Evolutionary conservation across 352 stramenopile species (phyloP), one percentile per base, ranked within the genome.

Genomic region (Phytophthora vignae): DNA sequence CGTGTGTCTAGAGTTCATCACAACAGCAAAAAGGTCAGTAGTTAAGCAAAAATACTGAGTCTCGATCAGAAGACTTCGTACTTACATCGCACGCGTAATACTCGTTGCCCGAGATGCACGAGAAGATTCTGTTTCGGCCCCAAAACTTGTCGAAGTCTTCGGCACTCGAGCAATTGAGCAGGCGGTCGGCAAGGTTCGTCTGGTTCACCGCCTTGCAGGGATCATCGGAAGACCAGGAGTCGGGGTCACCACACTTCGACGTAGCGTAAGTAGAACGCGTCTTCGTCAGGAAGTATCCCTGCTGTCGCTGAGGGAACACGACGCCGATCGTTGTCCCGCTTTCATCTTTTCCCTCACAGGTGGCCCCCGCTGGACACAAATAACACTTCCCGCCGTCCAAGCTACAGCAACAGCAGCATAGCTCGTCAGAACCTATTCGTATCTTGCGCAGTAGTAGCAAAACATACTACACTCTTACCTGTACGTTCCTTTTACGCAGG

Each of bases 51-150:
- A 53, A 29, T 14, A 17, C 19, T 29, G 3, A 29, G 10, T 21
- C 29, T 53, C 19, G 3, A 53, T 53, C 3, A 53, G 15, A 44
- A 12, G 19, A 25, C 17, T 15, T 11, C 11, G 42, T 25, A 54
- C 82, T 64, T 82, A 93, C 85, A 57, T 88, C 78, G 48, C 87
- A 94, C 0, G 58, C 15, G 40, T 92, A 94, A 29, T 87, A 91
- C 61, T 91, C 84, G 17, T 81, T 77, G 7, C 72, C 63, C 8
- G 84, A 85, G 2, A 92, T 64, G 17, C 87, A 94, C 11, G 82
- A 78, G 61, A 86, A 94, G 12, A 94, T 74, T 14, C 87, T 75
- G 31, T 75, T 79, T n/a, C 68, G 74, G n/a, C 64, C 79, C 87
- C 84, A 94, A 48, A 79, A 87, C 8, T 70, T 68, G n/a, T 62